A percentile compares a stretch with the other conserved stretches of the same genome.
Conservation (phyloP, 768 basidiomycete genomes). For the Leccinellum rugosiceps region DNA sequence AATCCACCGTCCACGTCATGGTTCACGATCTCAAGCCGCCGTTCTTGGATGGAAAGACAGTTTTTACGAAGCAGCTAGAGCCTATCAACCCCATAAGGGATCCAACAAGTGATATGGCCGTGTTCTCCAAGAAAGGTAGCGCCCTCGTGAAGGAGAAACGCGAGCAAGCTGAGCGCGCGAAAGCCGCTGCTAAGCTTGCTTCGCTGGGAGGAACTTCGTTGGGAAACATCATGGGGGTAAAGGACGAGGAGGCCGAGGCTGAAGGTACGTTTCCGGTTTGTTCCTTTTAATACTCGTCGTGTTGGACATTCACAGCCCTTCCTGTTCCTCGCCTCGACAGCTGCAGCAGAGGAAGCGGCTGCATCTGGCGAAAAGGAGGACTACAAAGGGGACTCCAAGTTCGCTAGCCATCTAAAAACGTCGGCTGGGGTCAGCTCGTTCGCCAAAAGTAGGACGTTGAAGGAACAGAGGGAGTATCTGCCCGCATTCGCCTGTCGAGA, state of each 20-base stretch:
- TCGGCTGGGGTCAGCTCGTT: slow-evolving; percentile 78
- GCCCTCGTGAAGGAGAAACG: slow-evolving; percentile 91
- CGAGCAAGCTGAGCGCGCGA: slow-evolving; percentile 93
- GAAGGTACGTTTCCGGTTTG: slow-evolving; percentile 60
- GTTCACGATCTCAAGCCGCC: slow-evolving; percentile 97
- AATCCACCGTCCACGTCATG: slow-evolving; percentile 96
- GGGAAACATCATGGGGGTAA: slow-evolving; percentile 98
- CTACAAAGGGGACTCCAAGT: slow-evolving; percentile 95
- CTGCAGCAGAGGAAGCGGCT: slow-evolving; percentile 47
- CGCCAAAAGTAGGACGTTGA: slow-evolving; percentile 76
- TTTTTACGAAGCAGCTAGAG: slow-evolving; percentile 95
- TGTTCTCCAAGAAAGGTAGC: slow-evolving; percentile 97
- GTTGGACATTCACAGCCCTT: slow-evolving; percentile 79
- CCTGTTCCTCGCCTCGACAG: slow-evolving; percentile 40
- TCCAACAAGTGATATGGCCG: slow-evolving; percentile 88
- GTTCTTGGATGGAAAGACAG: slow-evolving; percentile 93
- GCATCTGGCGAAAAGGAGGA: slow-evolving; percentile 55
- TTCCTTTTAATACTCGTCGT: slow-evolving; percentile 35
- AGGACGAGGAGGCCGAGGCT: slow-evolving; percentile 90
- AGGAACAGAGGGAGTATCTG: slow-evolving; percentile 94
- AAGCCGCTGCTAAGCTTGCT: slow-evolving; percentile 94
- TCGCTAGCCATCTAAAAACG: slow-evolving; percentile 88
- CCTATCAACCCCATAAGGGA: slow-evolving; percentile 97
- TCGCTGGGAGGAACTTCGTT: slow-evolving; percentile 87
- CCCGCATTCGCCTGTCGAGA: slow-evolving; percentile 98